Evolutionary conservation across 164 flowering plant genomes (phyloP).

Genomic region (Liquidambar formosana): DNA sequence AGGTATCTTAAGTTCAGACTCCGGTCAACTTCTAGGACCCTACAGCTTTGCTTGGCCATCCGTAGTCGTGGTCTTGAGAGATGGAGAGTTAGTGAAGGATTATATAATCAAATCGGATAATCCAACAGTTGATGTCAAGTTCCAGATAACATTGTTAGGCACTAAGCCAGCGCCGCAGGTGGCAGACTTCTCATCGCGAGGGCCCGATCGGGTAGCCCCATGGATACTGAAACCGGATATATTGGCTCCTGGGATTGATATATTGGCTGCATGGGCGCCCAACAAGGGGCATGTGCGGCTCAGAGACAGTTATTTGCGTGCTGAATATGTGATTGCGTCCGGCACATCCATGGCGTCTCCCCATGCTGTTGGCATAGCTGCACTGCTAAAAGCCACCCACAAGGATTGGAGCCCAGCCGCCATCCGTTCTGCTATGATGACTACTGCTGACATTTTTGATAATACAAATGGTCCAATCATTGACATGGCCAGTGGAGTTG

Average conservation of each 20-base stretch:
- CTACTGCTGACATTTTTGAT: constrained; percentile 29
- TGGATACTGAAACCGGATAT: constrained; percentile 39
- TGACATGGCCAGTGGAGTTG: constrained; percentile 17
- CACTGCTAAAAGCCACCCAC: constrained; percentile 34
- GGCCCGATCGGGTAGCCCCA: constrained; percentile 23
- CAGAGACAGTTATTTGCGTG: constrained; percentile 19
- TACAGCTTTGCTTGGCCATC: constrained; percentile 21
- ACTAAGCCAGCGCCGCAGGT: constrained; percentile 38
- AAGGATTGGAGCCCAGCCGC: constrained; percentile 41
- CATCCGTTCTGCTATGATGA: constrained; percentile 49
- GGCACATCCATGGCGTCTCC: constrained; percentile 50
- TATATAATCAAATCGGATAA: constrained; percentile 10
- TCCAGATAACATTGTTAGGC: constrained; percentile 27
- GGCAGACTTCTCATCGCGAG: constrained; percentile 37
- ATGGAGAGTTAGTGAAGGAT: constrained; percentile 22
- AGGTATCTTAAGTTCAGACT: constrained; percentile 26
- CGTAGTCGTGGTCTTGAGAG: constrained; percentile 16
- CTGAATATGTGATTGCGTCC: constrained; percentile 26
- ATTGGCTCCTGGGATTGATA: constrained; percentile 37
- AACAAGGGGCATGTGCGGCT: constrained; percentile 9
- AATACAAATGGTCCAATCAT: constrained; percentile 12
- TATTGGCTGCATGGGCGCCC: constrained; percentile 36
- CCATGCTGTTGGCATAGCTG: constrained; percentile 36
- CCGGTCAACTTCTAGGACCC: constrained; percentile 1
- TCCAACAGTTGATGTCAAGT: constrained; percentile 24